phyloP scores from a whole-genome alignment of 2,329 filamentous ascomycete genomes.

The Lecanicillium sp. region DNA sequence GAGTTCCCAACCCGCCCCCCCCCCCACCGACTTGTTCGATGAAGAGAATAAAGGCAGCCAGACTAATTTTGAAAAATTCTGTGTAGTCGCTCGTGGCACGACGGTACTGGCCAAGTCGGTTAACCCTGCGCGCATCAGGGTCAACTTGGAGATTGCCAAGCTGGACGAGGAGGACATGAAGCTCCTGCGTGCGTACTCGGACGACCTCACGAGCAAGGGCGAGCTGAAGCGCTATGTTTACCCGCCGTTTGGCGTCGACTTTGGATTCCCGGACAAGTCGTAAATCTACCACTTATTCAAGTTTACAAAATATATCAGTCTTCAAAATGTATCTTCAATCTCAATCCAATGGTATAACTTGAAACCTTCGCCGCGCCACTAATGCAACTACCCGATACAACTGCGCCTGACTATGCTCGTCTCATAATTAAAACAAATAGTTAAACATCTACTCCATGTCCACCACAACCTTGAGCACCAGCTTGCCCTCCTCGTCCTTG shows the following conservation, averaged over 20 bases:
- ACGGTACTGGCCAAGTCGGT: slow-evolving; percentile 72
- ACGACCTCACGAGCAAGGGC: slow-evolving; percentile 41
- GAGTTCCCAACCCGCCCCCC: too few relatives aligned
- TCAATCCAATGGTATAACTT: too few relatives aligned
- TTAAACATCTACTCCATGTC: slow-evolving; percentile 30
- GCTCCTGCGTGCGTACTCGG: slow-evolving; percentile 52
- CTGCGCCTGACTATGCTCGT: not conserved
- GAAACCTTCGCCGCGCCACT: too few relatives aligned
- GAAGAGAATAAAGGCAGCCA: too few relatives aligned
- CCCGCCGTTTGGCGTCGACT: slow-evolving; percentile 61
- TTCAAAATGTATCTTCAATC: not conserved
- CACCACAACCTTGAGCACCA: slow-evolving; percentile 70
- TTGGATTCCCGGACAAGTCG: slow-evolving; percentile 66
- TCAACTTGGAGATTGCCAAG: slow-evolving; percentile 61
- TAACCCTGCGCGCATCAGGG: slow-evolving; percentile 59
- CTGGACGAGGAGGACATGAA: slow-evolving; percentile 58
- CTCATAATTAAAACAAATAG: not conserved
- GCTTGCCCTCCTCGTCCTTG: slow-evolving; percentile 60
- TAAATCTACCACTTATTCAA: slow-evolving; percentile 16
- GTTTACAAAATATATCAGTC: slow-evolving; percentile 2
- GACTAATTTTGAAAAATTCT: too few relatives aligned
- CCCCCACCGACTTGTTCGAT: too few relatives aligned
- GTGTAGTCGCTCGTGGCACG: slow-evolving; percentile 57
- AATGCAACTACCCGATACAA: too few relatives aligned
- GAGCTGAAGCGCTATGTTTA: slow-evolving; percentile 59